Evolutionary conservation across 78 protist genomes (phyloP).

Genomic region (Planoprotostelium fungivorum): DNA sequence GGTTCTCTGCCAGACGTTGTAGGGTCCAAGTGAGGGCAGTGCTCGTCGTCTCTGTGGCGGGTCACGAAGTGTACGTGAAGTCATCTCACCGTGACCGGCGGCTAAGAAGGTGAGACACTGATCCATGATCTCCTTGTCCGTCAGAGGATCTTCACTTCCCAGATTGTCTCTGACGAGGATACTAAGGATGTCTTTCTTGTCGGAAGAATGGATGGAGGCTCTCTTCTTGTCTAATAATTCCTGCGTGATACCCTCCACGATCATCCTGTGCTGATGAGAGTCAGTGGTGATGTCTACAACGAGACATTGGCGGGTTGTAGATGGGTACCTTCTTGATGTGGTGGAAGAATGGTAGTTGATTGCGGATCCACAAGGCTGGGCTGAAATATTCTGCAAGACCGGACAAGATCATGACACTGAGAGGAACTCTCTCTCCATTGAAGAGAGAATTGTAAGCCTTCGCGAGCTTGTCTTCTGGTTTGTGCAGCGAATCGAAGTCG

Average conservation of each 20-base stretch:
- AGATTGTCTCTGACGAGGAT: not conserved
- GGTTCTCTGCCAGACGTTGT: not conserved
- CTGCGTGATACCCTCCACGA: not conserved
- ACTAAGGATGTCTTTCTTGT: not conserved
- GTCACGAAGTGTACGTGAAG: too few relatives aligned
- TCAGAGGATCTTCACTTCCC: not conserved
- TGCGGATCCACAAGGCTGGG: not conserved
- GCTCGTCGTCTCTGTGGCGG: not conserved
- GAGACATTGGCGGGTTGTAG: too few relatives aligned
- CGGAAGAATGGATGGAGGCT: not conserved
- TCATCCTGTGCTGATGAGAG: not conserved
- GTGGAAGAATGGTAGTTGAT: not conserved
- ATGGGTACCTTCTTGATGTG: not conserved
- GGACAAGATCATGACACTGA: not conserved
- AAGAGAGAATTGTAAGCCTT: not conserved
- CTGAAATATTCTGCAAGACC: not conserved
- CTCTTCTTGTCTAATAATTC: not conserved
- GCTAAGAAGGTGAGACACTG: not conserved
- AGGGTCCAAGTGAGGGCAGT: not conserved
- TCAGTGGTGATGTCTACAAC: not conserved
- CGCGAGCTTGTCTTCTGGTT: not conserved
- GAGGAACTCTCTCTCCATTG: not conserved
- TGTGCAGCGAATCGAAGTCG: not conserved
- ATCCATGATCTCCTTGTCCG: not conserved
- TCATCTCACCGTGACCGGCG: not conserved